phyloP scores from a whole-genome alignment of 1,284 basidiomycete genomes.

The Ganoderma boninense region DNA sequence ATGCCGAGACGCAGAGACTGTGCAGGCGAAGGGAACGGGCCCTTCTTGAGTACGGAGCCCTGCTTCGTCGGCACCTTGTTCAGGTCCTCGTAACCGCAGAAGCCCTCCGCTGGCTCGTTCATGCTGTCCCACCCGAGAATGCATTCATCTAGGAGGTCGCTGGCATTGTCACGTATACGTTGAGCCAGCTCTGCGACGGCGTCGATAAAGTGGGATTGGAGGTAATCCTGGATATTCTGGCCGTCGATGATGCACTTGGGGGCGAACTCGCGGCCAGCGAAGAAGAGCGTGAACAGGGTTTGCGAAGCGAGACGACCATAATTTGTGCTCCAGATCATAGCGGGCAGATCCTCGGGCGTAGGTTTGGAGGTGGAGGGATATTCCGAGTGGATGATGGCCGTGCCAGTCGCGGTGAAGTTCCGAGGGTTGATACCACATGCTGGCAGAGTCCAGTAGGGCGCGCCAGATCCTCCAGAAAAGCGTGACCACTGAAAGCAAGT shows the following conservation, averaged over 20 bases:
- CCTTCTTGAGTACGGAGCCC: conserved; percentile 81
- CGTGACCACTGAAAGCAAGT: conserved; percentile 84
- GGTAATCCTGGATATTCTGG: conserved; percentile 93
- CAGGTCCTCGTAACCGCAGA: conserved; percentile 84
- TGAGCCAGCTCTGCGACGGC: conserved; percentile 83
- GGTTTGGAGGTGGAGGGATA: conserved; percentile 74
- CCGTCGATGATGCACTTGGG: conserved; percentile 94
- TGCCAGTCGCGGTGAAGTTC: conserved; percentile 85
- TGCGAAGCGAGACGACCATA: conserved; percentile 90
- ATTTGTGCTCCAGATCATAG: conserved; percentile 98
- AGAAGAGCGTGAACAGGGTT: conserved; percentile 95
- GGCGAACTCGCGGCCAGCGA: conserved; percentile 89
- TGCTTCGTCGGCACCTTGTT: conserved; percentile 70
- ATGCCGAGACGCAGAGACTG: conserved; percentile 90
- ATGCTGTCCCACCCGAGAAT: conserved; percentile 97
- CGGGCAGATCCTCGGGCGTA: conserved; percentile 80
- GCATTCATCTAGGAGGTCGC: conserved; percentile 84
- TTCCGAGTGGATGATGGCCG: conserved; percentile 90
- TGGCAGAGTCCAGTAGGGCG: conserved; percentile 93
- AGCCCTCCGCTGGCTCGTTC: conserved; percentile 94
- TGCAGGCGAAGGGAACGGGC: conserved; percentile 86
- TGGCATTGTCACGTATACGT: conserved; percentile 70
- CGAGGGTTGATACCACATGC: conserved; percentile 93
- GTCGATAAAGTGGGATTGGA: conserved; percentile 87
- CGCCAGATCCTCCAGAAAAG: conserved; percentile 95